Evolutionary conservation across 306 rosid genomes (phyloP), one percentile per base, ranked within the genome.

Genomic region (Vigna hirtella): DNA sequence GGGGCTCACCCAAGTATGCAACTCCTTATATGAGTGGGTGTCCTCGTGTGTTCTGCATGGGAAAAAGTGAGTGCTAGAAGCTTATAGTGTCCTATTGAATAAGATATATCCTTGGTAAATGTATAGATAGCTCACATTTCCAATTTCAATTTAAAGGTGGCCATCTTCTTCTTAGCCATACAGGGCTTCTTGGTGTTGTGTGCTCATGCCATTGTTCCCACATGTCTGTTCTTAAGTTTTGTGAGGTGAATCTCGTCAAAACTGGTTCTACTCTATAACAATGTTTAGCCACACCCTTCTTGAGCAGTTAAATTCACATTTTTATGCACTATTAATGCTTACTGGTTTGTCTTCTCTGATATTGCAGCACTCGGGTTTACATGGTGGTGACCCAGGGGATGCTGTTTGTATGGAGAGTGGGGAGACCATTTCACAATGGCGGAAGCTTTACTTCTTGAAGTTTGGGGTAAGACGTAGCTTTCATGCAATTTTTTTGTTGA

Each of bases 201-300:
- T 90, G 91, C 84, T 87, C 87, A 43, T 90, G 96, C 79, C 96
- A 90, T 56, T 65, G 13, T 80, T 53, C 78, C 66, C 93, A 85
- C 88, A 90, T 88, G 96, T 90, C 93, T 12, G 87, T 89, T 47
- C 77, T 79, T 5, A 88, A 88, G 83, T 90, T 90, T 88, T 90
- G 93, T 28, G 91, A 90, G 96, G 96, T 88, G 81, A 47, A 63
- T 75, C 52, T 64, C 28, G 20, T 57, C 65, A 28, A 43, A 68
- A 53, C n/a, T 68, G 53, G 2, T 70, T 34, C 62, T 67, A 34
- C 56, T 16, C 28, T 70, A 11, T 68, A 51, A 26, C 14, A 45
- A 66, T 47, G 20, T 70, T 50, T 52, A 40, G 26, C 50, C 63
- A 10, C 17, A 22, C 28, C 74, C 9, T 51, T 79, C 30, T 52